Percentiles rank a stretch among this genome's conserved stretches.
These are phyloP conservation scores for Hyaloscypha variabilis DNA, from an alignment of 495 filamentous ascomycete genomes.

Conservation along the genomic window DNA sequence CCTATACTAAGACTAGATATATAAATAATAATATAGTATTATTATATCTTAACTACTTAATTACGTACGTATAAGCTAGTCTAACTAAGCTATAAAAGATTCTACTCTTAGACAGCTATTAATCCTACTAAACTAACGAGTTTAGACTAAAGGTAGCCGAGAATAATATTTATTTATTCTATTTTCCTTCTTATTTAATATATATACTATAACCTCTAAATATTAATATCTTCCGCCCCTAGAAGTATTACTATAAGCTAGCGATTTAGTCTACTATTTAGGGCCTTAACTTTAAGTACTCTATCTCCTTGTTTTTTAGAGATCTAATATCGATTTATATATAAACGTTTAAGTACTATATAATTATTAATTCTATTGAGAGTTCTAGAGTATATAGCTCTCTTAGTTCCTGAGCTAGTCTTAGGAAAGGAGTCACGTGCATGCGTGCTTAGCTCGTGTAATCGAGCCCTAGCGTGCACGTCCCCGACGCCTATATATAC, in stretches of 20 bases:
- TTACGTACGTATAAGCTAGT: background rate
- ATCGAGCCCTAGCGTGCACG: no score
- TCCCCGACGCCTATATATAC: no score
- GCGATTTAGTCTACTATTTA: background rate
- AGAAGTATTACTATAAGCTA: background rate
- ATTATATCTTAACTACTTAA: background rate
- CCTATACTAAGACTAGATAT: background rate
- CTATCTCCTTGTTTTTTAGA: background rate
- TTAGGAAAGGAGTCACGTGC: no score
- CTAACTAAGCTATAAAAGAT: background rate
- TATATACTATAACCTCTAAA: background rate
- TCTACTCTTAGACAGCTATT: background rate
- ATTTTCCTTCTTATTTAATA: background rate
- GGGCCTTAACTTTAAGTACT: background rate
- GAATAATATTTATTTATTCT: background rate
- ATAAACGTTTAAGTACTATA: background rate
- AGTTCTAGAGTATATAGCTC: no score
- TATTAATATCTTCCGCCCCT: background rate
- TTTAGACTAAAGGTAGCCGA: background rate
- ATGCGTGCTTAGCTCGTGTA: no score
- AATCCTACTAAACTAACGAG: background rate
- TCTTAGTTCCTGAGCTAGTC: no score
- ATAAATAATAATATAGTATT: background rate
- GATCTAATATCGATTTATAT: background rate
- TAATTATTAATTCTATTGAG: background rate